A percentile compares a stretch with the other conserved stretches of the same genome.
phyloP scores from a whole-genome alignment of 208 protist genomes.

The Leishmania gerbilli region DNA sequence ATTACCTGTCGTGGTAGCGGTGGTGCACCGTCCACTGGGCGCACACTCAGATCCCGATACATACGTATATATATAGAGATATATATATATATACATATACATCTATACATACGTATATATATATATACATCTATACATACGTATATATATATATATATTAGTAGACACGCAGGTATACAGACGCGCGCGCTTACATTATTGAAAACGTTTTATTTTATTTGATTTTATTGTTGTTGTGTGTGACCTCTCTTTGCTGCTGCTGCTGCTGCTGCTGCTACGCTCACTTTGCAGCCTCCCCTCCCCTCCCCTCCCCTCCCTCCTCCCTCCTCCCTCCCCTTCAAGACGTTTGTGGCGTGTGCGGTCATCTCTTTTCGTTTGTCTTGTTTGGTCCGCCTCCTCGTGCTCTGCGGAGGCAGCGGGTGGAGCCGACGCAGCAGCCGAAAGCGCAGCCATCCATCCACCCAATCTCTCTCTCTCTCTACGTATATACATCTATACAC shows the following conservation, averaged over 20 bases:
- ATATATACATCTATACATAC: neutral
- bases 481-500: too few species aligned
- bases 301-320: too few species aligned
- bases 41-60: neutral
- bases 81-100: too few species aligned
- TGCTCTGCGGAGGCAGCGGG: neutral
- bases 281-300: neutral
- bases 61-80: too few species aligned
- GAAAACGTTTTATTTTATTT: too few species aligned
- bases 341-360: neutral
- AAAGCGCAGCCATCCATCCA: neutral
- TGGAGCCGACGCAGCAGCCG: too few species aligned
- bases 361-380: too few species aligned
- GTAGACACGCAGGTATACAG: neutral
- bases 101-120: neutral
- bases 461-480: neutral
- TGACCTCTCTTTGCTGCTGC: too few species aligned
- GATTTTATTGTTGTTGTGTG: neutral
- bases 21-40: neutral
- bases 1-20: neutral
- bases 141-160: too few species aligned
- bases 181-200: neutral
- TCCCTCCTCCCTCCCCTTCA: neutral
- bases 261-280: too few species aligned
- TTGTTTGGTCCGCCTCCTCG: neutral